phyloP scores from a whole-genome alignment of 495 filamentous ascomycete species.

The Aspergillus diversus region DNA sequence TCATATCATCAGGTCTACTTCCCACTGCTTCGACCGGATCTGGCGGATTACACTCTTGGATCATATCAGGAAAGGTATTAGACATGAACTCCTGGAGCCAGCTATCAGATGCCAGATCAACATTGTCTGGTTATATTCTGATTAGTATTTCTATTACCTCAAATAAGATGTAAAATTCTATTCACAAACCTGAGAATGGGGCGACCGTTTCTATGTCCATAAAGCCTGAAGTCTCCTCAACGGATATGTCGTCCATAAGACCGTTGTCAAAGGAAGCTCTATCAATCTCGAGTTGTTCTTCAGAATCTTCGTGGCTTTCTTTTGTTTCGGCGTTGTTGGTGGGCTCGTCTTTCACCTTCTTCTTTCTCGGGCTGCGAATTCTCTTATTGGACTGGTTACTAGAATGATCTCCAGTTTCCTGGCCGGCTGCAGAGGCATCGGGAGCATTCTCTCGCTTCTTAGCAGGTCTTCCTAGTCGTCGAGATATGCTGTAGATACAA shows the following conservation, averaged over 20 bases:
- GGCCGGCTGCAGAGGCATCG: constrained; percentile 1
- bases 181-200: constrained; percentile 17
- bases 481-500: constrained; percentile 51
- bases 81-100: constrained; percentile 41
- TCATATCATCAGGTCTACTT: constrained; percentile 3
- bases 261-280: constrained; percentile 5
- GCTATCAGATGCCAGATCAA: constrained; percentile 33
- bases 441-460: constrained; percentile 36
- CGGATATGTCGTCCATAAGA: constrained; percentile 14
- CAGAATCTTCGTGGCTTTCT: not conserved
- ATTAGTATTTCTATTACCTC: too few relatives aligned
- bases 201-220: constrained; percentile 17
- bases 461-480: constrained; percentile 47
- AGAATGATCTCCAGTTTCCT: constrained; percentile 3
- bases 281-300: constrained; percentile 15
- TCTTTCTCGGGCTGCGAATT: constrained; percentile 20
- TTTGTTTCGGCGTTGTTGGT: not conserved
- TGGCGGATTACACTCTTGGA: constrained; percentile 20
- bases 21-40: constrained; percentile 22
- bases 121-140: constrained; percentile 14
- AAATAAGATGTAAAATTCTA: too few relatives aligned
- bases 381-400: constrained; percentile 21
- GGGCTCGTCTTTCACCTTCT: constrained; percentile 18
- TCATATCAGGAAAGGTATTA: constrained; percentile 21
- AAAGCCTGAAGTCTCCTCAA: constrained; percentile 19